Base-by-base conservation (phyloP, 2,329 filamentous ascomycete species). In the Pseudogymnoascus sp. region DNA sequence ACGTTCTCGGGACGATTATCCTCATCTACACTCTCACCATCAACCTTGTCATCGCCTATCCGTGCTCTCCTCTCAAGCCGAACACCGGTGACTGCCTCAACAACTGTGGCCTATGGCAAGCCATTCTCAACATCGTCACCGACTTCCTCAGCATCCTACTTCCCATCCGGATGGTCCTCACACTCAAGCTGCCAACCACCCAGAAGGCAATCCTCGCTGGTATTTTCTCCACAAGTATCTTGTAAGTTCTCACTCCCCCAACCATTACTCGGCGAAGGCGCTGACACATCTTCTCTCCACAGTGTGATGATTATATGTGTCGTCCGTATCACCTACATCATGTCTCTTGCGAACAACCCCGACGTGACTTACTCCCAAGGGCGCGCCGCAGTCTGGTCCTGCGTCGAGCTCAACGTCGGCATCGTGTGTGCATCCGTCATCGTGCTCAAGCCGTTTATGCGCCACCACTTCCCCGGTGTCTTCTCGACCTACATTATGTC, bases 311-410 rank as follows among this genome's bases (percentile, higher is more conserved):
- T 63, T 3, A 54, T 54, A 6, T 63, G 41, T 14, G 51, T 63
- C 13, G 61, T 54, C 19, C 61, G 61, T 21, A 28, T 63, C 23
- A 54, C 61, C 31, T 63, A 63, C 61, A 54, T 63, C 19, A 63
- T 34, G 36, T 45, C 61, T 28, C 43, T 63, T 21, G 43, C 36
- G 28, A 54, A 31, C 19, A 57, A 63, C 39, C 61, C 41, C 61
- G 61, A 63, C 16, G 61, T 63, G n/a, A 63, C 61, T 8, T 63
- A 54, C 11, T 51, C 61, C 25, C 61, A 63, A 36, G 61, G 16
- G 16, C 28, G 23, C 5, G 61, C 61, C 8, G 61, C 61, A 57
- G 25, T 57, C 10, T 57, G 43, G 34, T 63, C 61, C 3, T 63
- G 41, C 14, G 41, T 63, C 13, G 61, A 63, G 37, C 23, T 63